Evolutionary conservation across 106 monocot species (phyloP).

Genomic region (Dendrobium officinale): DNA sequence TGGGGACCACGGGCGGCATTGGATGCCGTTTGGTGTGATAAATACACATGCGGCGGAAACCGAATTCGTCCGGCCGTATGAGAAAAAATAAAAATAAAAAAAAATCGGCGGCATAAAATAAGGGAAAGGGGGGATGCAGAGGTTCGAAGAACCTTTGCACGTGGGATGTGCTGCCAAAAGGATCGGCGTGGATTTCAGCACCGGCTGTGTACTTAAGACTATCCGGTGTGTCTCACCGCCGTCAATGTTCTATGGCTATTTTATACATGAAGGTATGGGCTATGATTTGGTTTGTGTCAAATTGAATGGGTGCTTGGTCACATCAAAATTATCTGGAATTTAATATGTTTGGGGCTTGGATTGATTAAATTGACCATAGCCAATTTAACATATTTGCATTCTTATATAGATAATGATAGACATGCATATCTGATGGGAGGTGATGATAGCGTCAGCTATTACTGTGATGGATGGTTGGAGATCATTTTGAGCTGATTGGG

Average conservation of each 20-base stretch:
- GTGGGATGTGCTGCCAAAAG: conserved; percentile 8
- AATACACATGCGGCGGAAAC: background rate
- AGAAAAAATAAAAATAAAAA: background rate
- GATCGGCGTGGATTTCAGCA: conserved; percentile 6
- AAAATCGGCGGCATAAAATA: background rate
- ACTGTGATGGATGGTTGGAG: too few relatives aligned
- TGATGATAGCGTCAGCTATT: too few relatives aligned
- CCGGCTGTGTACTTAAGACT: background rate
- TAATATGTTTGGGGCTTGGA: too few relatives aligned
- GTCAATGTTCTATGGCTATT: background rate
- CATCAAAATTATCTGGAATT: too few relatives aligned
- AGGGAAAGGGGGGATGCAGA: background rate
- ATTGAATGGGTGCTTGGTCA: too few relatives aligned
- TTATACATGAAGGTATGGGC: too few relatives aligned
- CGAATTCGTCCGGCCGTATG: background rate
- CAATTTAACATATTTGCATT: too few relatives aligned
- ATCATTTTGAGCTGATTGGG: too few relatives aligned
- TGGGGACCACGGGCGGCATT: background rate
- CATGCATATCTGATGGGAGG: too few relatives aligned
- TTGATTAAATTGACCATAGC: too few relatives aligned
- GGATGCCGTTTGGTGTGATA: conserved; percentile 4
- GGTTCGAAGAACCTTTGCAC: conserved; percentile 2
- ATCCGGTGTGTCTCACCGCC: conserved; percentile 2
- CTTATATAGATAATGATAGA: too few relatives aligned
- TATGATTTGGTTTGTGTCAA: too few relatives aligned